These are phyloP conservation scores for Kwoniella heveanensis DNA, from an alignment of 768 basidiomycete genomes.

Conservation along the genomic window DNA sequence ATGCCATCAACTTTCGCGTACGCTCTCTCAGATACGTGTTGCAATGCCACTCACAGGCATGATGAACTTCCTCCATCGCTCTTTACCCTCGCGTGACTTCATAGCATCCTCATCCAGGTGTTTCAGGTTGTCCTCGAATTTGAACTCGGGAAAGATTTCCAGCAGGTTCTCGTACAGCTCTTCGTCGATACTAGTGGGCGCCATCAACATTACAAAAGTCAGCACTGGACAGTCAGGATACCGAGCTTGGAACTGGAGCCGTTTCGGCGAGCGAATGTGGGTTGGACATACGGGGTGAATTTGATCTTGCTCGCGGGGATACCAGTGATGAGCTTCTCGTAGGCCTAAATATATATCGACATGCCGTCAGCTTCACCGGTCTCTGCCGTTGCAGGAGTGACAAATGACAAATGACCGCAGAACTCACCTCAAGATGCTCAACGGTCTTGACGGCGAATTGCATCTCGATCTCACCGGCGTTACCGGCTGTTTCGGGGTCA, in stretches of 20 bases:
- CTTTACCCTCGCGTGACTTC: constrained; percentile 85
- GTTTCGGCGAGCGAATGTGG: not conserved
- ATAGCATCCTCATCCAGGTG: constrained; percentile 86
- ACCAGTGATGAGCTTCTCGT: constrained; percentile 88
- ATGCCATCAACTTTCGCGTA: too few relatives aligned
- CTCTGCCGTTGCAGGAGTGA: too few relatives aligned
- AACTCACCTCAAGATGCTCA: constrained; percentile 85
- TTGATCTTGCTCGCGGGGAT: constrained; percentile 73
- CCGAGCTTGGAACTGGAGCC: not conserved
- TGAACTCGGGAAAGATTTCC: constrained; percentile 76
- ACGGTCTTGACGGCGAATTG: constrained; percentile 97
- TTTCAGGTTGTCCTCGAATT: constrained; percentile 57
- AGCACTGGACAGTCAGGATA: not conserved
- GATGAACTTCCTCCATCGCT: constrained; percentile 87
- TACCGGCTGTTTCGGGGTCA: constrained; percentile 89
- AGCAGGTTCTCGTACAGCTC: constrained; percentile 81
- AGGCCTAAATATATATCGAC: constrained; percentile 67
- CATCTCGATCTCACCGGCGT: constrained; percentile 92
- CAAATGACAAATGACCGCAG: too few relatives aligned
- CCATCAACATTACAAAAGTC: not conserved
- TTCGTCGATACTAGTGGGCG: constrained; percentile 73
- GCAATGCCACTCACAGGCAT: constrained; percentile 56
- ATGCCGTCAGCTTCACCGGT: constrained; percentile 3
- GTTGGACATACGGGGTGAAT: constrained; percentile 71
- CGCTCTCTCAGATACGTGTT: too few relatives aligned